Percentiles rank a stretch among this genome's conserved stretches.
These are phyloP conservation scores for Hygrocybe punicea DNA, from an alignment of 768 basidiomycete genomes.

Conservation along the genomic window DNA sequence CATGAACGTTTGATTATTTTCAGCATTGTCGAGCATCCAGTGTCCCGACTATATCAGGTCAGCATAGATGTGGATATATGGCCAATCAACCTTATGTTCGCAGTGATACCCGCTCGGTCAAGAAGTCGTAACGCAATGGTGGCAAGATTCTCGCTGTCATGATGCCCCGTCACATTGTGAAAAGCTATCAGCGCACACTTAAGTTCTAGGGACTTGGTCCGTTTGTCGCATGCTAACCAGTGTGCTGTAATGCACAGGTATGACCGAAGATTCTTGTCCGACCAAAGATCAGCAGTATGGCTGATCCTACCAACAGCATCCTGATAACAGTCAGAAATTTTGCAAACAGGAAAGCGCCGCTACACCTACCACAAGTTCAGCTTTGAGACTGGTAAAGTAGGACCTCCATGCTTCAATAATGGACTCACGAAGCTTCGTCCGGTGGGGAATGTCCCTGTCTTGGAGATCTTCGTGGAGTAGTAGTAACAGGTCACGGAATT, in stretches of 20 bases:
- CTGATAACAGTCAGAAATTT: neutral
- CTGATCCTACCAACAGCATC: constrained; percentile 8
- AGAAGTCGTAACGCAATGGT: neutral
- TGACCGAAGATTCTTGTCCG: constrained; percentile 2
- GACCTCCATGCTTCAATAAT: constrained; percentile 22
- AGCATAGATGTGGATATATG: too few species aligned
- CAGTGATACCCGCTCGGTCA: too few species aligned
- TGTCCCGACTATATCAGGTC: too few species aligned
- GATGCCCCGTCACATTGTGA: constrained; percentile 13
- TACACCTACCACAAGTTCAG: constrained; percentile 19
- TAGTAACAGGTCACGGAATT: constrained; percentile 26
- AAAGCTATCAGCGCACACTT: constrained; percentile 14
- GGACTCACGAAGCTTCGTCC: constrained; percentile 17
- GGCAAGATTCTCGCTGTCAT: constrained; percentile 10
- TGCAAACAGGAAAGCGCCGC: neutral
- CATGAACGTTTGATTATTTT: too few species aligned
- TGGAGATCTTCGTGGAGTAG: constrained; percentile 20
- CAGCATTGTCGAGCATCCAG: too few species aligned
- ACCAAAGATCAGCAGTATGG: constrained; percentile 21
- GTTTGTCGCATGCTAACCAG: constrained; percentile 11
- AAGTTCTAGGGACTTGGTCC: constrained; percentile 1
- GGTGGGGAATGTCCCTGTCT: constrained; percentile 25
- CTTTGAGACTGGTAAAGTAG: constrained; percentile 21
- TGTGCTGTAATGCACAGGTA: constrained; percentile 18
- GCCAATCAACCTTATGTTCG: too few species aligned